Base-by-base conservation (phyloP, 148 eudicot genomes). In the Chenopodium formosanum region DNA sequence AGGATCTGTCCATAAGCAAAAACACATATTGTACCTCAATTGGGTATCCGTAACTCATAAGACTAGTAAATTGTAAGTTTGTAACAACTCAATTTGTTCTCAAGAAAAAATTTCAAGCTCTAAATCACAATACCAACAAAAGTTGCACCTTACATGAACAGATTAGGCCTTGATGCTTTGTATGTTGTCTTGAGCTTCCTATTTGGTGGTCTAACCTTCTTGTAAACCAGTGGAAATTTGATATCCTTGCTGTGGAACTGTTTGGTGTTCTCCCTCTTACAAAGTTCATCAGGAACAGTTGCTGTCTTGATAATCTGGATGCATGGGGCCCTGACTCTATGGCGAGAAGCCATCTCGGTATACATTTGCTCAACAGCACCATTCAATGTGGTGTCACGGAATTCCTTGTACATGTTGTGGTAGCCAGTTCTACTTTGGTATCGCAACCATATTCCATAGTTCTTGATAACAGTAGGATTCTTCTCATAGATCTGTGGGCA, bases 341-440 rank as follows among this genome's bases (percentile, higher is more conserved):
- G 97, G 37, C 95, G 95, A 19, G 95, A 91, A 68, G 95, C 97
- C 95, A 93, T 91, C 87, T 91, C 95, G 9, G 90, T 91, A 89
- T 91, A 90, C 97, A 93, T 91, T 65, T 93, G 95, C 83, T 90
- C 95, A 44, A 93, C 91, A 47, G 77, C 94, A 50, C 93, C 97
- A 8, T 93, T 93, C 86, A 91, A 40, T 2, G 97, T 93, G 72
- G 95, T 91, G 37, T 93, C 94, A 29, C 97, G 88, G 80, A 84
- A 93, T 75, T 93, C 97, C 90, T 93, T 93, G 94, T 93, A 93
- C 97, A 93, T 93, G 83, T 93, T 93, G 86, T 93, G 97, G 70
- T 93, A 93, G 1, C 94, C 97, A 23, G 94, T 93, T 70, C 95
- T 71, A 66, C 94, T 90, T 77, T 93, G 95, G 85, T 93, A 93